Percentiles rank a stretch among this genome's conserved stretches.
Conservation (phyloP, 1,284 basidiomycete species). For the Fomitopsis pinicola region DNA sequence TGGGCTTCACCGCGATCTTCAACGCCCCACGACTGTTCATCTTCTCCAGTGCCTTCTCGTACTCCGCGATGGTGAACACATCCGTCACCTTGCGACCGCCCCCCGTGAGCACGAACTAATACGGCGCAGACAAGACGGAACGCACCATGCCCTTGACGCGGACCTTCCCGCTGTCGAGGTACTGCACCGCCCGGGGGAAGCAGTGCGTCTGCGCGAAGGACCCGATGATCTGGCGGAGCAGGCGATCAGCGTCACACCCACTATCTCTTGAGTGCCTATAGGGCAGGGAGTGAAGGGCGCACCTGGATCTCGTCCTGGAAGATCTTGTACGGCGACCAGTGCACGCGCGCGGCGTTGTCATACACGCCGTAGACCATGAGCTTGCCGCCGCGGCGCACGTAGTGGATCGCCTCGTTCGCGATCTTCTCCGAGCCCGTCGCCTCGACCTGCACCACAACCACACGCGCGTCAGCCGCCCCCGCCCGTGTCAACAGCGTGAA, state of each 20-base stretch:
- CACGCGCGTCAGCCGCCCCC: background rate
- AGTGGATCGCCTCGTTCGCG: conserved; percentile 55
- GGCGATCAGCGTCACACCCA: background rate
- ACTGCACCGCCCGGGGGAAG: conserved; percentile 59
- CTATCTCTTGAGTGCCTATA: background rate
- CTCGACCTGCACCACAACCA: conserved; percentile 32
- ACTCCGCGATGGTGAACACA: conserved; percentile 49
- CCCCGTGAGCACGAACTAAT: background rate
- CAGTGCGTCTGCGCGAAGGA: conserved; percentile 59
- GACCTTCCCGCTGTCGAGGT: conserved; percentile 58
- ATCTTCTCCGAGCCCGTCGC: conserved; percentile 58
- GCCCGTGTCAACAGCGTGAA: background rate
- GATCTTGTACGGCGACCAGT: conserved; percentile 59
- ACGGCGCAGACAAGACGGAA: background rate
- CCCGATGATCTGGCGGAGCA: conserved; percentile 42
- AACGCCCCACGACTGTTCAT: conserved; percentile 43
- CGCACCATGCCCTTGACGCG: conserved; percentile 55
- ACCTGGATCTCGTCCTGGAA: conserved; percentile 58
- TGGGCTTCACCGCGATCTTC: conserved; percentile 37
- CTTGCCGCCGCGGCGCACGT: conserved; percentile 51
- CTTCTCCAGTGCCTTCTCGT: conserved; percentile 57
- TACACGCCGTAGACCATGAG: conserved; percentile 58
- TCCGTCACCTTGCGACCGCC: conserved; percentile 39
- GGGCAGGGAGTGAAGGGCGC: conserved; percentile 3
- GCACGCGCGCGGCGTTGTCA: conserved; percentile 46